Conservation (phyloP, 805 yeast species). For the Schwanniomyces pseudopolymorphus region DNA sequence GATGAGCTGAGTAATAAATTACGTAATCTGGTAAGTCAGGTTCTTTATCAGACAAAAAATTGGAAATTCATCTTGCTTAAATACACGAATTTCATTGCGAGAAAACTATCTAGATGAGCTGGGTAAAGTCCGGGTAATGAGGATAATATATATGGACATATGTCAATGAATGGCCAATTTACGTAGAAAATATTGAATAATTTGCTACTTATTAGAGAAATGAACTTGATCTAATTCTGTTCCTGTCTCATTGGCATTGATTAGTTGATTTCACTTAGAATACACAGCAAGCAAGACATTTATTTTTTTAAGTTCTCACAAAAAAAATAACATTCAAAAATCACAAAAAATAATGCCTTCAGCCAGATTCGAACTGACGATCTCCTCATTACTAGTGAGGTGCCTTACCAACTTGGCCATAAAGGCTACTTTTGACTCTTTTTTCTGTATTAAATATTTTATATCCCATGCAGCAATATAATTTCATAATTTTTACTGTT, state of each 20-base stretch:
- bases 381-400: slow-evolving; percentile 19
- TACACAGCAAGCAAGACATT: no score
- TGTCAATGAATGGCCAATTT: no score
- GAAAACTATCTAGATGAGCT: neutral
- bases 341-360: slow-evolving; percentile 13
- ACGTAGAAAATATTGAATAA: no score
- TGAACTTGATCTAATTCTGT: no score
- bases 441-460: no score
- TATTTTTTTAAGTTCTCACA: no score
- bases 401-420: slow-evolving; percentile 20
- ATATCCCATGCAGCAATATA: no score
- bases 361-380: slow-evolving; percentile 18
- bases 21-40: slow-evolving; percentile 1
- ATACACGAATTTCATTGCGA: slow-evolving; percentile 3
- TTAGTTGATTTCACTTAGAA: no score
- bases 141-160: neutral
- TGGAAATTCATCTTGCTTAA: slow-evolving; percentile 10
- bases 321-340: neutral
- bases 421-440: slow-evolving; percentile 11
- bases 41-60: neutral
- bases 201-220: no score
- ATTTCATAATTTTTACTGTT: no score
- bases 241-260: no score
- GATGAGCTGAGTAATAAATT: neutral
- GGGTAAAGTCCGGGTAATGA: neutral